Base-by-base conservation (phyloP, 2,329 filamentous ascomycete genomes). In the Magnaporthiopsis poae region DNA sequence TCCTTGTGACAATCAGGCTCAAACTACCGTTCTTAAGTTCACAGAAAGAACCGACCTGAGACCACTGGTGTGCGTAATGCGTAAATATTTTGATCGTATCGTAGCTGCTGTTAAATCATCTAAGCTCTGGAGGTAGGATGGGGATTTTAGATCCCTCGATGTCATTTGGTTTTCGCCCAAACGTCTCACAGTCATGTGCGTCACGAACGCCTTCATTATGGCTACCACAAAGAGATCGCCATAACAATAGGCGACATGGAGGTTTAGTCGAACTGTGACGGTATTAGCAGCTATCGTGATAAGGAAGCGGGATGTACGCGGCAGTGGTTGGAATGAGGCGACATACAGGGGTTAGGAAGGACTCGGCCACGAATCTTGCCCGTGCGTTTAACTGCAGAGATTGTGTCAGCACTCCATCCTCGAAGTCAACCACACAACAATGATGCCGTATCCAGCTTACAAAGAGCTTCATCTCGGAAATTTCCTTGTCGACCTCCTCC, bases 401-500 rank as follows among this genome's bases (percentile, higher is more conserved):
- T n/a, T 8, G 33, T 67, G 66, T 67, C 31, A 68, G 29, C 31
- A 29, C 12, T 18, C 9, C 31, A 62, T 11, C 5, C 21, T 25
- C 46, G 8, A n/a, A 56, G 12, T 56, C 46, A n/a, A 25, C 5
- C n/a, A 18, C 35, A 64, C 52, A 25, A 21, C 8, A 21, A 27
- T 46, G 52, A 15, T 21, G 11, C 29, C n/a, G 12, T 66, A n/a
- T n/a, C 61, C n/a, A 25, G 21, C 15, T 31, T 85, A 97, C 94
- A 79, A 99, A 99, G 74, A 99, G 89, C 85, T 99, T 99, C 95
- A 99, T 98, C 81, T 99, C 96, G 3, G 95, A 98, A 68, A 99
- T 99, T 79, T 99, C 95, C 84, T 99, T 99, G 79, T 99, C 96
- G 5, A 99, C 96, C 77, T 99, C 95, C 79, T 99, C 94, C 94